Base-by-base conservation (phyloP, 2,329 filamentous ascomycete species). In the Tolypocladium amazonense region DNA sequence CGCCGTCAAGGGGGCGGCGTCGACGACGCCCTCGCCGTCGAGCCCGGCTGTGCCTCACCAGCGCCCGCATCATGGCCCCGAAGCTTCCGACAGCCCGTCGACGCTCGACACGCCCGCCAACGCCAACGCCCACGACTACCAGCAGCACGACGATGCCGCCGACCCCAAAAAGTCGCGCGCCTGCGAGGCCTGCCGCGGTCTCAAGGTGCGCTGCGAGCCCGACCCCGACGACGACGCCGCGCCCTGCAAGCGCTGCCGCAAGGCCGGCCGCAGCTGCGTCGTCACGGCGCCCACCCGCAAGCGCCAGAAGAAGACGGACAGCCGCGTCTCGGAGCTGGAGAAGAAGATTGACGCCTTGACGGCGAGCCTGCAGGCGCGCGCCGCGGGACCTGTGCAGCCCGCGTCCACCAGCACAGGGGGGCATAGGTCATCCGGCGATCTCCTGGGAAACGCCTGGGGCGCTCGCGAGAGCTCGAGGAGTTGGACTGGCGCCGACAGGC, bases 311-410 rank as follows among this genome's bases (percentile, higher is more conserved):
- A 96, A 96, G 79, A 92, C 90, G 58, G 92, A 96, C 71, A 93
- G 86, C 65, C 82, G 91, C 57, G 92, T 97, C 15, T 88, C 91
- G 11, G 92, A 96, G 77, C 79, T 97, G 57, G 92, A 96, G 78
- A 91, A 88, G 79, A 95, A 95, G 77, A 93, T 96, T 64, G 91
- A 96, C 76, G 89, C 88, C 11, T 72, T 96, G 70, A 96, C 90
- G 9, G 89, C 90, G 8, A 91, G 86, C 41, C 71, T 96, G 64
- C 87, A 90, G 54, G 85, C 88, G 11, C 67, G 73, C 37, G 69
- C 63, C n/a, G 61, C 67, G 18, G 64, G 33, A 8, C 8, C 39
- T 12, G 14, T 23, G 41, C 37, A 18, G 27, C 4, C 47, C 25
- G 12, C 27, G 27, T 35, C 47, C 47, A 5, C 47, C 0, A 8